Percentiles rank a stretch among this genome's conserved stretches.
Evolutionary conservation across 2,329 filamentous ascomycete species (phyloP).

Genomic region (Ophiocordyceps camponoti-leonardi): DNA sequence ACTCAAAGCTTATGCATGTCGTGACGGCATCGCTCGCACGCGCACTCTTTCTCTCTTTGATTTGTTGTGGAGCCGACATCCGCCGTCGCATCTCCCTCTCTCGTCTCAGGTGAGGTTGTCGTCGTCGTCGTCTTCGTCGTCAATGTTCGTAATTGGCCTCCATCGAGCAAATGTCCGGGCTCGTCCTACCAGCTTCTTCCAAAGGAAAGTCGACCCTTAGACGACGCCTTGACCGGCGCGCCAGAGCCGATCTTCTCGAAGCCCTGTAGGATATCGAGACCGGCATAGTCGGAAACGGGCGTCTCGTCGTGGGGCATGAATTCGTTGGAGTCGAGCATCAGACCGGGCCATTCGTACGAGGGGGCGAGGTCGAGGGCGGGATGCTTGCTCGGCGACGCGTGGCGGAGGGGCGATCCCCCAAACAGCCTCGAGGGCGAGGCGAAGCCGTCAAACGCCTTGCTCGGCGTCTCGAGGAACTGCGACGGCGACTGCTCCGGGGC

Average conservation of each 20-base stretch:
- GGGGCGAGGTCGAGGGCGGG: constrained; percentile 15
- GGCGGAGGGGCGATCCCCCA: constrained; percentile 15
- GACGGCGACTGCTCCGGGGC: constrained; percentile 22
- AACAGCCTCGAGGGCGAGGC: constrained; percentile 37
- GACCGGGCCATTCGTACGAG: constrained; percentile 20
- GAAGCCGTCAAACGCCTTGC: constrained; percentile 36
- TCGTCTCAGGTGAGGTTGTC: no score
- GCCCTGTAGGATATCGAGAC: constrained; percentile 56
- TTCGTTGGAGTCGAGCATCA: constrained; percentile 20
- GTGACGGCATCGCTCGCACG: no score
- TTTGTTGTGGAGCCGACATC: no score
- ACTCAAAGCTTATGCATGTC: no score
- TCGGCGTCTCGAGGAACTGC: constrained; percentile 34
- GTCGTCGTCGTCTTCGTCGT: no score
- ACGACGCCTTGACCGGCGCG: constrained; percentile 14
- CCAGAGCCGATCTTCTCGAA: constrained; percentile 56
- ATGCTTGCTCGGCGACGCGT: constrained; percentile 34
- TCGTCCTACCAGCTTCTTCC: constrained; percentile 10
- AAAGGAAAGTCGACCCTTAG: constrained; percentile 11
- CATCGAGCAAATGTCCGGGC: no score
- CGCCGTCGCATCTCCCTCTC: no score
- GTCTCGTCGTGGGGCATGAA: constrained; percentile 27
- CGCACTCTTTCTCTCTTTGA: no score
- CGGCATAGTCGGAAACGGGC: constrained; percentile 37
- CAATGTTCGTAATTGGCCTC: no score